These are phyloP conservation scores for Solanum sejunctum DNA, from an alignment of 257 asterid species.

Conservation along the genomic window DNA sequence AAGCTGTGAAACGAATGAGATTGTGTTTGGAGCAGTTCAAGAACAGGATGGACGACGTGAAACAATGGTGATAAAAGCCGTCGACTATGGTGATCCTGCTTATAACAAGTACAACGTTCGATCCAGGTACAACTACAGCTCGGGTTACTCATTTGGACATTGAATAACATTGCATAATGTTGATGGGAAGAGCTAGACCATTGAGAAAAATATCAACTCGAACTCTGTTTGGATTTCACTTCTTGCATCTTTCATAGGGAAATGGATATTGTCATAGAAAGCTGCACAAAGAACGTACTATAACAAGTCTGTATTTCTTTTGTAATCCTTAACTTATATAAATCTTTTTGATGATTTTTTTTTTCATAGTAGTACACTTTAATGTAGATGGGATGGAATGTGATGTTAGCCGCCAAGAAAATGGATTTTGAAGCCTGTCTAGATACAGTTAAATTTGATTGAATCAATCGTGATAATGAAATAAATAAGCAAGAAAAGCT, in stretches of 20 bases:
- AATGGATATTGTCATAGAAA: not conserved
- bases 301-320: not conserved
- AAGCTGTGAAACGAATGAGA: slow-evolving; percentile 55
- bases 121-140: slow-evolving; percentile 53
- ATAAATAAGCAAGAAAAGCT: too few species aligned
- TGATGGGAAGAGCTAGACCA: not conserved
- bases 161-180: not conserved
- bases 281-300: not conserved
- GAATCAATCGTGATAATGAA: too few species aligned
- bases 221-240: not conserved
- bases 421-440: not conserved
- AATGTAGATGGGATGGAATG: too few species aligned
- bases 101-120: slow-evolving; percentile 35
- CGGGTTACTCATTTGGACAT: slow-evolving; percentile 61
- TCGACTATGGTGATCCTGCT: slow-evolving; percentile 55
- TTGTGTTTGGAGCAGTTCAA: slow-evolving; percentile 90
- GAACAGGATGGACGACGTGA: slow-evolving; percentile 72
- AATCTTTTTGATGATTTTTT: not conserved
- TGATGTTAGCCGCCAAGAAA: too few species aligned
- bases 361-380: not conserved
- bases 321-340: not conserved
- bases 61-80: slow-evolving; percentile 75
- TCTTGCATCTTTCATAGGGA: not conserved
- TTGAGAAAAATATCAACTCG: not conserved
- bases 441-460: too few species aligned